Conservation (phyloP, 345 rosid genomes). For the Melastoma malabathricum region DNA sequence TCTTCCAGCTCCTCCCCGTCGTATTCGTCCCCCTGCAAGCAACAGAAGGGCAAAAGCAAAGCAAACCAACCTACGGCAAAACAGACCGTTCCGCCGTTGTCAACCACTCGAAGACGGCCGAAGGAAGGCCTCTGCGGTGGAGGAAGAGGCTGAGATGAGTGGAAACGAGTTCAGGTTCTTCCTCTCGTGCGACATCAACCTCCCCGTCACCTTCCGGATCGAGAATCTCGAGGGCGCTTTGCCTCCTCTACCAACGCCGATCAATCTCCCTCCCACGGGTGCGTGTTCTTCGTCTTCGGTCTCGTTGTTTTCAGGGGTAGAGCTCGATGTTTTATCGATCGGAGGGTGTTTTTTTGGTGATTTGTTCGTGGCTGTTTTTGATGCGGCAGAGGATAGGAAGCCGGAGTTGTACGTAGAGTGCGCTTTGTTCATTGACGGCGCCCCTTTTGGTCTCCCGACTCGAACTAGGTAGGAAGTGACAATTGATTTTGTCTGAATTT, state of each 20-base stretch:
- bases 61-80: too few relatives aligned
- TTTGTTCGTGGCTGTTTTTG: slow-evolving; percentile 26
- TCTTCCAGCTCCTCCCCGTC: too few relatives aligned
- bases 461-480: slow-evolving; percentile 54
- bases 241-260: slow-evolving; percentile 32
- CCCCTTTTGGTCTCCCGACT: slow-evolving; percentile 83
- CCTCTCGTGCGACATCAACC: slow-evolving; percentile 89
- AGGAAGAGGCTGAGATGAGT: slow-evolving; percentile 29
- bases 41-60: too few relatives aligned
- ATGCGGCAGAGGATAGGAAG: slow-evolving; percentile 39
- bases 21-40: too few relatives aligned
- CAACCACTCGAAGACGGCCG: too few relatives aligned
- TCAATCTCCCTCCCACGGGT: slow-evolving; percentile 23
- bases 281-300: not conserved
- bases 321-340: not conserved
- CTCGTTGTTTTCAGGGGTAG: not conserved
- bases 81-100: too few relatives aligned
- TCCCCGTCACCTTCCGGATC: slow-evolving; percentile 79
- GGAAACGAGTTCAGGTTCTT: slow-evolving; percentile 93
- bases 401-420: slow-evolving; percentile 77
- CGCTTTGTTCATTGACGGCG: slow-evolving; percentile 77
- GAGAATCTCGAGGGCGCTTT: slow-evolving; percentile 72
- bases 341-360: not conserved
- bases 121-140: too few relatives aligned
- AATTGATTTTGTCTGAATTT: not conserved